Conservation (phyloP, 257 asterid species). For the Scutellaria minor region DNA sequence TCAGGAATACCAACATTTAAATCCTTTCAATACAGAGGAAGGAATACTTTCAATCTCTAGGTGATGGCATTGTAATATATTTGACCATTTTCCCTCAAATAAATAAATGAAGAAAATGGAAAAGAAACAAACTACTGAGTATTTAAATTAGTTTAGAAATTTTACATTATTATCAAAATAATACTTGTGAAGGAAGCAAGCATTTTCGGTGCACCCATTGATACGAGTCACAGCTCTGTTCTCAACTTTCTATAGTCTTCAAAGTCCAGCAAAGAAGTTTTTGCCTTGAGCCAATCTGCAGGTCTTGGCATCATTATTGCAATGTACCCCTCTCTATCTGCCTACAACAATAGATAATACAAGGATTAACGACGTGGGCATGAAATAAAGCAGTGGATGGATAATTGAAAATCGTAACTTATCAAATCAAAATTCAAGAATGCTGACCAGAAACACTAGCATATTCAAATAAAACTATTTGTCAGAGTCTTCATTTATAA, state of each 20-base stretch:
- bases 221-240: slow-evolving; percentile 35
- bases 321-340: slow-evolving; percentile 88
- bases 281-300: slow-evolving; percentile 78
- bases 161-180: too few species aligned
- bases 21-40: too few species aligned
- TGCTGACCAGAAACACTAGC: not conserved
- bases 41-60: too few species aligned
- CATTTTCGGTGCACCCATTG: slow-evolving; percentile 17
- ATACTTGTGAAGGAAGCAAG: not conserved
- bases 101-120: too few species aligned
- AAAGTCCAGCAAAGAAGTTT: slow-evolving; percentile 60
- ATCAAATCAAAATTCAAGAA: not conserved
- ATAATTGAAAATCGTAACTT: not conserved
- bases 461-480: not conserved
- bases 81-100: too few species aligned
- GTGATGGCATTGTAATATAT: too few species aligned
- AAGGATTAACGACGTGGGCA: slow-evolving; percentile 13
- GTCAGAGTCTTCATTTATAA: not conserved
- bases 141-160: too few species aligned
- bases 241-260: slow-evolving; percentile 63
- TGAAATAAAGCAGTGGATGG: not conserved
- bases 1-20: too few species aligned
- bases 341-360: slow-evolving; percentile 45
- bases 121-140: too few species aligned
- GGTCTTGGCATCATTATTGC: slow-evolving; percentile 95